A percentile compares a stretch with the other conserved stretches of the same genome.
phyloP scores from a whole-genome alignment of 1,284 basidiomycete species.

The Ustilago nuda region DNA sequence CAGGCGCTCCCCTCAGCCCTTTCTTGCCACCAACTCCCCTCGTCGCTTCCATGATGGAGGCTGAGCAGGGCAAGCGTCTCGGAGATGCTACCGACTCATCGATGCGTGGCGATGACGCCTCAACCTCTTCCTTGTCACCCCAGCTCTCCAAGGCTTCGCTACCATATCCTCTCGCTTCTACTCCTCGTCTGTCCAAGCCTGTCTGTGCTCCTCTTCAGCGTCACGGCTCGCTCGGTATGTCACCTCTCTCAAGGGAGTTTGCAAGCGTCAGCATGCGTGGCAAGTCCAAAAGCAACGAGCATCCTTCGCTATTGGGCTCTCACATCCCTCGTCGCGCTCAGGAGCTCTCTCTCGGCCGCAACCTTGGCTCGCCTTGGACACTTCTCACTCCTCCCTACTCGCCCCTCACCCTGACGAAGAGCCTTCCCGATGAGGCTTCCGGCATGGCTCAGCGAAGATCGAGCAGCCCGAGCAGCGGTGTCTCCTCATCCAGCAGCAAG shows the following conservation, averaged over 20 bases:
- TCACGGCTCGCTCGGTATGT: conserved; percentile 55
- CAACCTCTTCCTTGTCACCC: conserved; percentile 24
- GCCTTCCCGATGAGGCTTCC: conserved; percentile 37
- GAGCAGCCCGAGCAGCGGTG: conserved; percentile 51
- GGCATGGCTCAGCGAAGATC: conserved; percentile 28
- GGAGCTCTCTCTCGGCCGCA: conserved; percentile 24
- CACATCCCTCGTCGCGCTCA: conserved; percentile 37
- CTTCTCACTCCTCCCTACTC: conserved; percentile 58
- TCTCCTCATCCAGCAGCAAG: conserved; percentile 43
- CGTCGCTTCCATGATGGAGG: conserved; percentile 48
- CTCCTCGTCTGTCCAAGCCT: conserved; percentile 28
- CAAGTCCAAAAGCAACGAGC: conserved; percentile 50
- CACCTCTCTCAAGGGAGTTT: conserved; percentile 54
- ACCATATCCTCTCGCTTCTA: conserved; percentile 25
- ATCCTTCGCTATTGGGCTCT: conserved; percentile 30
- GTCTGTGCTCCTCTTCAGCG: conserved; percentile 44
- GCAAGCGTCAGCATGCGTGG: conserved; percentile 54
- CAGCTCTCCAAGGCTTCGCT: conserved; percentile 18
- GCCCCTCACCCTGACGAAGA: conserved; percentile 39
- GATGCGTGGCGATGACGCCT: conserved; percentile 14
- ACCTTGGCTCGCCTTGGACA: conserved; percentile 39
- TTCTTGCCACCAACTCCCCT: conserved; percentile 64
- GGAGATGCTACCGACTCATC: conserved; percentile 6
- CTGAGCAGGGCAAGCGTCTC: conserved; percentile 37
- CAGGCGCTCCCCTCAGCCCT: conserved; percentile 58